Base-by-base conservation (phyloP, 306 rosid genomes). In the Casuarina equisetifolia region DNA sequence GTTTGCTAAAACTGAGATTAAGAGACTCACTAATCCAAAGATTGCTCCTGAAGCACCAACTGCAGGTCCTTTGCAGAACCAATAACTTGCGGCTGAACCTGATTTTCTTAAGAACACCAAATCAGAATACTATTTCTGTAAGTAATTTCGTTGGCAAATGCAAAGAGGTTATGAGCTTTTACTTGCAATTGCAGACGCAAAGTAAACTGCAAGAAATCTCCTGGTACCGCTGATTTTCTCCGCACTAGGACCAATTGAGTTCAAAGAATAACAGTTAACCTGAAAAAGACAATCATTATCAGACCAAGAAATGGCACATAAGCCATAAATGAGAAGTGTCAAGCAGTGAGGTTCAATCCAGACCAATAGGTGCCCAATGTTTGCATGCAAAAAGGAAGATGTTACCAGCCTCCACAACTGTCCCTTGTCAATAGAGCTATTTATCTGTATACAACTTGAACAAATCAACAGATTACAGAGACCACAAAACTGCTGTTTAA, bases 31-130 rank as follows among this genome's bases (percentile, higher is more conserved):
- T 70, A 94, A 84, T 84, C 98, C 98, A 74, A 94, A 94, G 76
- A 91, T 87, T 58, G 97, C 98, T 72, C 97, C 97, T 17, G 98
- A 94, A 17, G 97, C 97, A 82, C 98, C 98, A 48, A 91, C 91
- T 63, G 97, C 82, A 73, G 97, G 96, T 73, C 82, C 86, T 82
- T 78, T 85, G 86, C 91, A 84, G 84, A 88, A 90, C 84, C 88
- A 79, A 79, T 90, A 94, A 89, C 98, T 94, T 89, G 83, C 82
- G 48, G 91, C 86, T 3, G 96, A 88, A 94, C 98, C 98, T 94
- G 94, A 83, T 86, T 87, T 86, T 89, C 91, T 86, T 81, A 82
- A 85, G 87, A 84, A 32, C 80, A 78, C 72, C 61, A 76, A 78
- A 83, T 90, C 82, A 93, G 86, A 83, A 87, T 75, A 84, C 78